Conservation (phyloP, 2,329 filamentous ascomycete genomes). For the Clonostachys byssicola region DNA sequence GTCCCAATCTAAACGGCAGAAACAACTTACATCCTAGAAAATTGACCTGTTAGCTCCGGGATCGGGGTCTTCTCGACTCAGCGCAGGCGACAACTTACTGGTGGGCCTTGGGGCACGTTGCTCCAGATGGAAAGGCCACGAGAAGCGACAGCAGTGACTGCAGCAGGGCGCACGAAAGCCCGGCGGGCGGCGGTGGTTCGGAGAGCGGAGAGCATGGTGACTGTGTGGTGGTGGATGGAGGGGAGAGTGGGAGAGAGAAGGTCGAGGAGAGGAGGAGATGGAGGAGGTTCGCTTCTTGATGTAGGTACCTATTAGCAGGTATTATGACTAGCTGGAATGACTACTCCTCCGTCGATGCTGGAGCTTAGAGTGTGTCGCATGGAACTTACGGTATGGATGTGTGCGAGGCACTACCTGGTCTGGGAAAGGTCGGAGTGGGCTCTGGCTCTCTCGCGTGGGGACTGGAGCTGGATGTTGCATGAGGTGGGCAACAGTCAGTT, state of each 20-base stretch:
- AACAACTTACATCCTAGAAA: conserved; percentile 28
- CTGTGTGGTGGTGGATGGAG: conserved; percentile 7
- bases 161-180: conserved; percentile 33
- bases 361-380: too few species aligned
- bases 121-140: conserved; percentile 79
- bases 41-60: conserved; percentile 2
- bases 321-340: too few species aligned
- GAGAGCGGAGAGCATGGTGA: conserved; percentile 51
- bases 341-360: too few species aligned
- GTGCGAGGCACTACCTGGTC: too few species aligned
- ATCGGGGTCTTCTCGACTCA: too few species aligned
- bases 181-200: conserved; percentile 45
- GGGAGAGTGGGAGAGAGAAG: conserved; percentile 4
- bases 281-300: neutral
- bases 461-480: too few species aligned
- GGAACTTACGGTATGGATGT: too few species aligned
- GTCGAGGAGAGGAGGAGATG: neutral
- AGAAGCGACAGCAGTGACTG: conserved; percentile 29
- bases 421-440: too few species aligned
- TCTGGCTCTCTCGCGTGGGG: too few species aligned
- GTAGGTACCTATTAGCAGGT: too few species aligned
- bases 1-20: conserved; percentile 1
- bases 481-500: too few species aligned
- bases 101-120: conserved; percentile 88
- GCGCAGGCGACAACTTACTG: conserved; percentile 51